A percentile compares a stretch with the other conserved stretches of the same genome.
These are phyloP conservation scores for Yamadazyma pseudoaaseri DNA, from an alignment of 1,139 yeast genomes.

Conservation along the genomic window DNA sequence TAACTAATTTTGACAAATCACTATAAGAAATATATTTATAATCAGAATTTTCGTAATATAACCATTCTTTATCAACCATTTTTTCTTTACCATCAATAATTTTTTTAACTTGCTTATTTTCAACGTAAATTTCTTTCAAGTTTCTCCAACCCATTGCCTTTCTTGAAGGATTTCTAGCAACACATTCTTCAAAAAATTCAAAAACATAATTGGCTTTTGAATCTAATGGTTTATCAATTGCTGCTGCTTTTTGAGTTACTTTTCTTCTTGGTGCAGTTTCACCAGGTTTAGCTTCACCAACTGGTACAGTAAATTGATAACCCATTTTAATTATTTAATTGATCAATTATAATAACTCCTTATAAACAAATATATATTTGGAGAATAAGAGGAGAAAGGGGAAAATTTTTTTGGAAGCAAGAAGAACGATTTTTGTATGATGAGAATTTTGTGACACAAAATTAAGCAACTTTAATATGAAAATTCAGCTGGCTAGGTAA, in stretches of 20 bases:
- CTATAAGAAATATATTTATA: conserved; percentile 67
- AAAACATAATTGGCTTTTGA: conserved; percentile 66
- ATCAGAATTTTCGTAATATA: conserved; percentile 72
- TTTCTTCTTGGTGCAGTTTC: conserved; percentile 93
- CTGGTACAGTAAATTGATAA: conserved; percentile 54
- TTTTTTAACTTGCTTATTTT: conserved; percentile 73
- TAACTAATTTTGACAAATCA: conserved; percentile 51
- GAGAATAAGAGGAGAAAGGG: conserved; percentile 1
- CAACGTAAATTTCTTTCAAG: conserved; percentile 68
- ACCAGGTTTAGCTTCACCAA: conserved; percentile 78
- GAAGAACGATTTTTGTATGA: conserved; percentile 1
- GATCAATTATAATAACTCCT: neutral
- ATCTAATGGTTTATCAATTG: conserved; percentile 56
- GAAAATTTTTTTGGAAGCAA: conserved; percentile 5
- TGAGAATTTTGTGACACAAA: too few species aligned
- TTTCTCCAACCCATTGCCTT: conserved; percentile 82
- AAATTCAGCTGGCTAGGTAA: too few species aligned
- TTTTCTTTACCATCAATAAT: conserved; percentile 72
- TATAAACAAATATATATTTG: neutral
- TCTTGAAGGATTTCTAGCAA: conserved; percentile 50
- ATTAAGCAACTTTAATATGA: too few species aligned
- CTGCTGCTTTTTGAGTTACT: conserved; percentile 54
- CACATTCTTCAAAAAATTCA: conserved; percentile 67
- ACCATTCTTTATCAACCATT: conserved; percentile 83
- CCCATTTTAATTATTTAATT: conserved; percentile 11